These are phyloP conservation scores for Phytophthora litchii DNA, from an alignment of 352 stramenopile species.

Conservation along the genomic window DNA sequence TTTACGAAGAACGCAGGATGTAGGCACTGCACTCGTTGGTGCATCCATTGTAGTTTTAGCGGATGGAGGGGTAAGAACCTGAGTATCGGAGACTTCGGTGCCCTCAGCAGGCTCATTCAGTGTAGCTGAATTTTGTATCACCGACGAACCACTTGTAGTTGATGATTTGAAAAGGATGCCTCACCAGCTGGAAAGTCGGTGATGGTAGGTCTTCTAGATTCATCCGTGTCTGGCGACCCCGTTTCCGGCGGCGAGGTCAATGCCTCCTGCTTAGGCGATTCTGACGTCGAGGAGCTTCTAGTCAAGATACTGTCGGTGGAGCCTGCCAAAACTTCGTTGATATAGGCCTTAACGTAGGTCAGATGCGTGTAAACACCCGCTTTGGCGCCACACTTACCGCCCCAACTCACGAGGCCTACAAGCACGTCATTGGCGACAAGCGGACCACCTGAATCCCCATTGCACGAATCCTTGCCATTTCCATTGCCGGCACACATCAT, in stretches of 20 bases:
- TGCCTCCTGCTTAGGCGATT: not conserved
- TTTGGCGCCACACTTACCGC: slow-evolving; percentile 50
- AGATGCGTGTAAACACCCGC: slow-evolving; percentile 61
- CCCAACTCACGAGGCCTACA: slow-evolving; percentile 68
- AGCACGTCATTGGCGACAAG: slow-evolving; percentile 50
- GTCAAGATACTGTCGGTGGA: slow-evolving; percentile 11
- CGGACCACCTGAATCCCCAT: slow-evolving; percentile 65
- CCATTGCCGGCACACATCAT: slow-evolving; percentile 65
- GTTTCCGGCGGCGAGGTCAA: not conserved
- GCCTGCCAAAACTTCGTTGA: slow-evolving; percentile 49
- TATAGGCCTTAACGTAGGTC: slow-evolving; percentile 53
- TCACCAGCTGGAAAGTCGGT: not conserved
- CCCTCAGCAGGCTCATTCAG: not conserved
- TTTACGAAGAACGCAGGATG: too few species aligned
- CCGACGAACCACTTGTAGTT: not conserved
- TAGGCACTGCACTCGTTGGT: too few species aligned
- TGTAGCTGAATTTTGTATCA: not conserved
- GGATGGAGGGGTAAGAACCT: too few species aligned
- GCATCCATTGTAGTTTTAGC: too few species aligned
- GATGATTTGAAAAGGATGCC: not conserved
- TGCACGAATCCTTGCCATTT: slow-evolving; percentile 58
- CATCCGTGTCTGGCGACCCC: slow-evolving; percentile 5
- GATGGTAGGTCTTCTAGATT: slow-evolving; percentile 5
- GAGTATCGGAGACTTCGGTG: not conserved
- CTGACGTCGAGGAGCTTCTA: not conserved